Conservation (phyloP, 345 rosid genomes). For the Eutrema yunnanense region DNA sequence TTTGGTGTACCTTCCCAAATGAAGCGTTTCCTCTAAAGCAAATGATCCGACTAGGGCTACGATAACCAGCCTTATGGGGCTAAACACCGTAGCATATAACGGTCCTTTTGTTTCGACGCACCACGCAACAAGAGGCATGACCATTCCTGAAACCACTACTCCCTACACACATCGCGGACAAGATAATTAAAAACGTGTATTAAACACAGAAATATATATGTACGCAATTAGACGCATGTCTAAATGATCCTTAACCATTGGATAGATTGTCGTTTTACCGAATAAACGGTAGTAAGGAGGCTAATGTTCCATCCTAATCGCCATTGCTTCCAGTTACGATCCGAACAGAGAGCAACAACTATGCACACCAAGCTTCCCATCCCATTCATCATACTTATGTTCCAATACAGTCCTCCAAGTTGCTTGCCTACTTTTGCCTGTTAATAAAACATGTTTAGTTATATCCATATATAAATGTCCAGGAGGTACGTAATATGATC, state of each 20-base stretch:
- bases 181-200: not conserved
- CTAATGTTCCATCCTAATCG: slow-evolving; percentile 27
- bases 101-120: slow-evolving; percentile 24
- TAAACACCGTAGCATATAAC: slow-evolving; percentile 21
- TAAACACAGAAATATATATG: too few relatives aligned
- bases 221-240: not conserved
- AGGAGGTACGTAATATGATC: not conserved
- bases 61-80: slow-evolving; percentile 20
- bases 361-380: slow-evolving; percentile 17
- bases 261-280: slow-evolving; percentile 4
- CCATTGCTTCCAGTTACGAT: slow-evolving; percentile 24
- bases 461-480: not conserved
- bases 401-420: slow-evolving; percentile 27
- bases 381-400: slow-evolving; percentile 22
- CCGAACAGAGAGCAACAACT: slow-evolving; percentile 17
- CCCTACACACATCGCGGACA: slow-evolving; percentile 10
- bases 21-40: slow-evolving; percentile 26
- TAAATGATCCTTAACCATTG: not conserved
- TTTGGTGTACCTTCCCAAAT: slow-evolving; percentile 25
- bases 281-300: slow-evolving; percentile 17
- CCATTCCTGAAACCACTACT: slow-evolving; percentile 23
- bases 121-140: slow-evolving; percentile 21
- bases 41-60: slow-evolving; percentile 26
- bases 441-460: not conserved
- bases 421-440: slow-evolving; percentile 24